Conservation (phyloP, 2,329 filamentous ascomycete species). For the Cladosporium sp. region DNA sequence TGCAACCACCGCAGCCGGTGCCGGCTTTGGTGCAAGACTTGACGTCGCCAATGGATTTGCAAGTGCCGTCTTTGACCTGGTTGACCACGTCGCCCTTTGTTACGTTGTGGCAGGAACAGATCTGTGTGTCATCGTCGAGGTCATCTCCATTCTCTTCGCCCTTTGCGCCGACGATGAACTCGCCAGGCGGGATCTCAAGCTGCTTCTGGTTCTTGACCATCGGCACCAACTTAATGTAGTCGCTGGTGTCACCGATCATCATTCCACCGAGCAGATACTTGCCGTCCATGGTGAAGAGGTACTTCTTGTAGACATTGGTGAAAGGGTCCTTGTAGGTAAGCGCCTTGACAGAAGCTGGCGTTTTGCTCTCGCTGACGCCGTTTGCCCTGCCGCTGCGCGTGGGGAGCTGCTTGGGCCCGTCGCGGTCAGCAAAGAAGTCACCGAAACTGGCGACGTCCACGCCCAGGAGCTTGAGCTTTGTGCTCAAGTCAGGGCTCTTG, state of each 20-base stretch:
- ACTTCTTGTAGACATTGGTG: constrained; percentile 85
- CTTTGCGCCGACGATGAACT: constrained; percentile 77
- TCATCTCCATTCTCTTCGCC: constrained; percentile 72
- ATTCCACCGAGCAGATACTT: constrained; percentile 90
- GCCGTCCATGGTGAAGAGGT: constrained; percentile 81
- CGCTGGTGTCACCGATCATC: constrained; percentile 91
- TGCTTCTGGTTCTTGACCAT: constrained; percentile 79
- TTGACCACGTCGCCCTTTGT: constrained; percentile 73
- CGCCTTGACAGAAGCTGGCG: constrained; percentile 61
- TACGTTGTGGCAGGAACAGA: constrained; percentile 91
- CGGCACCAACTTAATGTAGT: constrained; percentile 83
- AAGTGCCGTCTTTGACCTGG: constrained; percentile 67
- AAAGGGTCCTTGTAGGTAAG: constrained; percentile 88
- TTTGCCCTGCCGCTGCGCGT: constrained; percentile 41
- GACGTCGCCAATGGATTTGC: constrained; percentile 73
- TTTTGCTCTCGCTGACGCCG: constrained; percentile 44
- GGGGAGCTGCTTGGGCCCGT: constrained; percentile 72
- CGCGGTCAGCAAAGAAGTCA: constrained; percentile 84
- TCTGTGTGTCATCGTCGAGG: constrained; percentile 76
- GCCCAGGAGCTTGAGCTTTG: constrained; percentile 81
- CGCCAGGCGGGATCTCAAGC: constrained; percentile 69
- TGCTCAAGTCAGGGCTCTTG: constrained; percentile 80
- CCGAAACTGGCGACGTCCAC: constrained; percentile 91
- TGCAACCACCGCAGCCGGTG: constrained; percentile 82
- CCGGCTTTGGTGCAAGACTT: constrained; percentile 90